These are phyloP conservation scores for Monoraphidium neglectum DNA, from an alignment of 139 green algal species.

Conservation along the genomic window DNA sequence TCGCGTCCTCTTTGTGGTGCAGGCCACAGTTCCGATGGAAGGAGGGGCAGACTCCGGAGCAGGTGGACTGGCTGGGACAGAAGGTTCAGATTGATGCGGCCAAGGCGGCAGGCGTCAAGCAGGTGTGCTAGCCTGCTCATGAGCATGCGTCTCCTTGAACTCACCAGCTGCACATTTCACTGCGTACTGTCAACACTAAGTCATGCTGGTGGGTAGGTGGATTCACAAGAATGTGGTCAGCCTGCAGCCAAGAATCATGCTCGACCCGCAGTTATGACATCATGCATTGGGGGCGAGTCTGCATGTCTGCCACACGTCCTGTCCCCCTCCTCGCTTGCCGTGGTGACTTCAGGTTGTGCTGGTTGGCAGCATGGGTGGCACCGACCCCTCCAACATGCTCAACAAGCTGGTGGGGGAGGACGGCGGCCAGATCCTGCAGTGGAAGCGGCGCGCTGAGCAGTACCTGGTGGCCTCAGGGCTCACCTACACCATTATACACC, in stretches of 20 bases:
- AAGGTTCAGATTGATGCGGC: conserved; percentile 85
- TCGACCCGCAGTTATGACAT: no score
- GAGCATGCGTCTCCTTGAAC: no score
- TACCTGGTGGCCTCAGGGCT: conserved; percentile 75
- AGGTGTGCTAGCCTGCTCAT: no score
- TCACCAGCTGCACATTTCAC: no score
- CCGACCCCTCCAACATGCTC: conserved; percentile 59
- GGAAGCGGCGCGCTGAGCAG: conserved; percentile 70
- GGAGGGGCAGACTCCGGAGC: conserved; percentile 53
- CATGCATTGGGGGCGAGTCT: no score
- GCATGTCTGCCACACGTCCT: no score
- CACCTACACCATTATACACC: conserved; percentile 85
- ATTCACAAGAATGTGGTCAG: no score
- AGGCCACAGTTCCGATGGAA: conserved; percentile 69
- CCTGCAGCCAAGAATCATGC: no score
- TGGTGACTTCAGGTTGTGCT: conserved; percentile 61
- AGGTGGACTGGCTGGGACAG: conserved; percentile 83
- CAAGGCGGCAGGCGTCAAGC: conserved; percentile 63
- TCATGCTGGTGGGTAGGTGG: no score
- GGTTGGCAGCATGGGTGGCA: conserved; percentile 77
- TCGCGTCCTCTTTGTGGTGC: background rate
- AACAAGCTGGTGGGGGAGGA: conserved; percentile 57
- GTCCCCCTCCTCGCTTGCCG: no score
- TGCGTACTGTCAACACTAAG: no score
- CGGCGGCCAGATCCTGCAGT: conserved; percentile 81